Conservation (phyloP, 1,284 basidiomycete species). For the Coriolopsis trogii region DNA sequence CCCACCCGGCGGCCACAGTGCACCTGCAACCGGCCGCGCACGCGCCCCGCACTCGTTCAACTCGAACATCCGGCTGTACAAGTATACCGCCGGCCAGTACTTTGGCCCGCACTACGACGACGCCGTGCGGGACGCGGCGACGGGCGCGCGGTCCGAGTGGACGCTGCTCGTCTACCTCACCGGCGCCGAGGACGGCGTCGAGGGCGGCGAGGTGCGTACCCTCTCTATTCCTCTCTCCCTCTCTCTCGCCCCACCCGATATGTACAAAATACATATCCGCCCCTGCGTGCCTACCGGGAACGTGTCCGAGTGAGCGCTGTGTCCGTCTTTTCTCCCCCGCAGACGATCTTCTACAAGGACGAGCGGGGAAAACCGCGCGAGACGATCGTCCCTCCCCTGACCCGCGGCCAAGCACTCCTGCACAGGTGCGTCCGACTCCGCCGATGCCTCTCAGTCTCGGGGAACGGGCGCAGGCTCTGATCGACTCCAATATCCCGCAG, state of each 20-base stretch:
- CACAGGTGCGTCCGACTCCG: conserved; percentile 54
- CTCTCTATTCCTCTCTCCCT: neutral
- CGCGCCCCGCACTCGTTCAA: conserved; percentile 61
- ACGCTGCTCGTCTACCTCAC: conserved; percentile 80
- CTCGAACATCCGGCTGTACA: conserved; percentile 73
- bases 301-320: too few species aligned
- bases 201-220: conserved; percentile 68
- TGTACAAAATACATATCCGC: too few species aligned
- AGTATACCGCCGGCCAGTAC: conserved; percentile 65
- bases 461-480: neutral
- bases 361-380: conserved; percentile 52
- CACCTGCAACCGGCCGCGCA: conserved; percentile 32
- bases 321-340: neutral
- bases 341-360: conserved; percentile 76
- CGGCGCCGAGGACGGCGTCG: conserved; percentile 69
- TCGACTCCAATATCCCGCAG: conserved; percentile 37
- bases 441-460: neutral
- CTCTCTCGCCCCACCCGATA: neutral
- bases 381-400: conserved; percentile 60
- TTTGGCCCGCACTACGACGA: conserved; percentile 83
- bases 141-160: conserved; percentile 73
- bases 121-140: conserved; percentile 56
- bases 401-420: conserved; percentile 69
- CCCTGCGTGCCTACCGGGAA: too few species aligned
- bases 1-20: conserved; percentile 49